Evolutionary conservation across 2,329 filamentous ascomycete species (phyloP).

Genomic region (Talaromyces sp.): DNA sequence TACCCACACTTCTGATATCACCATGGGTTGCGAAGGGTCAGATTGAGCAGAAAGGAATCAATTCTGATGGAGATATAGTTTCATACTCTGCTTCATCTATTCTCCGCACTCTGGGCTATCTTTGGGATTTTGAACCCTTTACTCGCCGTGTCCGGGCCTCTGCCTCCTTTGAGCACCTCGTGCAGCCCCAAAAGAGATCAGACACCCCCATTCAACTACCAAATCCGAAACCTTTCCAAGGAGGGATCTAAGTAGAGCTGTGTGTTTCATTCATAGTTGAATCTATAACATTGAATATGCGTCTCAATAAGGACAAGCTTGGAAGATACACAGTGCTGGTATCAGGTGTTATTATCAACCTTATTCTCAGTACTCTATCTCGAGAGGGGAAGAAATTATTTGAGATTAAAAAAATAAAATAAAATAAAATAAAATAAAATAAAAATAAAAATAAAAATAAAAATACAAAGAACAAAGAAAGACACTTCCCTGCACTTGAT

Average conservation of each 20-base stretch:
- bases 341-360: too few species aligned
- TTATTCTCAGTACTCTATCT: background rate
- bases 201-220: constrained; percentile 30
- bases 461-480: too few species aligned
- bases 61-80: constrained; percentile 21
- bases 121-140: constrained; percentile 39
- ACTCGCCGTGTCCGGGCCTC: constrained; percentile 30
- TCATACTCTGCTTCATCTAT: constrained; percentile 35
- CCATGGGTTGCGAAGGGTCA: constrained; percentile 33
- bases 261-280: background rate
- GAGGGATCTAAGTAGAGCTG: constrained; percentile 2
- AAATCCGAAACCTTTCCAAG: constrained; percentile 16
- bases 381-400: too few species aligned
- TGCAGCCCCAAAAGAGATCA: constrained; percentile 17
- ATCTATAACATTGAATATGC: too few species aligned
- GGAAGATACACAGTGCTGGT: too few species aligned
- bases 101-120: constrained; percentile 35
- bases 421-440: too few species aligned
- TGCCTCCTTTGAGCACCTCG: constrained; percentile 36
- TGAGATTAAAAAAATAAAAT: too few species aligned
- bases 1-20: constrained; percentile 35
- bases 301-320: too few species aligned
- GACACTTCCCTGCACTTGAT: background rate
- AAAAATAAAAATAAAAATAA: too few species aligned
- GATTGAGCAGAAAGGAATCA: constrained; percentile 35